These are phyloP conservation scores for Novymonas esmeraldas DNA, from an alignment of 208 protist species.

Conservation along the genomic window DNA sequence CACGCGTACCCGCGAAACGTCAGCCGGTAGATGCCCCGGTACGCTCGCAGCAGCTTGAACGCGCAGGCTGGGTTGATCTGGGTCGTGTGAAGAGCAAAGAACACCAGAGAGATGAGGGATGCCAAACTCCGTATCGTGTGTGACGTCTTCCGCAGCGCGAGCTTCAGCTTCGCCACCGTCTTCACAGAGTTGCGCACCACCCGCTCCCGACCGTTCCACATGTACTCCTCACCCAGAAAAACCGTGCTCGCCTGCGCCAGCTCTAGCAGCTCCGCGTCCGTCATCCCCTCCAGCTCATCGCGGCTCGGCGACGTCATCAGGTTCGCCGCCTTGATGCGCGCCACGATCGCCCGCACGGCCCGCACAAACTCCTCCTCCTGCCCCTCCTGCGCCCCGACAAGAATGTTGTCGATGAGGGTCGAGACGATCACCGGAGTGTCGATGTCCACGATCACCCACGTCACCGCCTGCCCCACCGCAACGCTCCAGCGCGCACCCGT, in stretches of 20 bases:
- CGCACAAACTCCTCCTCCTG: too few relatives aligned
- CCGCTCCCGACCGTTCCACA: slow-evolving; percentile 19
- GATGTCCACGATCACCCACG: slow-evolving; percentile 30
- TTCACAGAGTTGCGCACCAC: slow-evolving; percentile 32
- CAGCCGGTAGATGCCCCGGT: slow-evolving; percentile 11
- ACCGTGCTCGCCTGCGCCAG: neutral
- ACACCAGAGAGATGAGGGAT: slow-evolving; percentile 7
- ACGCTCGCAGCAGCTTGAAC: slow-evolving; percentile 2
- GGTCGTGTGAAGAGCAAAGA: slow-evolving; percentile 19
- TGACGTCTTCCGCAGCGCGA: neutral
- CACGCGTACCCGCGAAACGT: neutral
- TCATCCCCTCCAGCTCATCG: slow-evolving; percentile 3
- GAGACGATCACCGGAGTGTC: slow-evolving; percentile 19
- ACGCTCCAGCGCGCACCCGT: slow-evolving; percentile 39
- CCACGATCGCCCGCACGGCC: too few relatives aligned
- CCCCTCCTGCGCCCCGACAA: slow-evolving; percentile 19
- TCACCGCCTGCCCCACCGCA: slow-evolving; percentile 24
- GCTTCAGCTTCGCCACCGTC: slow-evolving; percentile 23
- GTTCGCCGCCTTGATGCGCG: slow-evolving; percentile 20
- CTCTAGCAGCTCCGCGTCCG: slow-evolving; percentile 12
- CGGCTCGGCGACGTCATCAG: slow-evolving; percentile 20
- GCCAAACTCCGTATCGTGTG: slow-evolving; percentile 14
- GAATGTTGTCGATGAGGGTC: slow-evolving; percentile 34
- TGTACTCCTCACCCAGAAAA: slow-evolving; percentile 32
- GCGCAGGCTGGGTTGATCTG: slow-evolving; percentile 17